phyloP scores from a whole-genome alignment of 2,329 filamentous ascomycete genomes.

The Penicillium paneum region DNA sequence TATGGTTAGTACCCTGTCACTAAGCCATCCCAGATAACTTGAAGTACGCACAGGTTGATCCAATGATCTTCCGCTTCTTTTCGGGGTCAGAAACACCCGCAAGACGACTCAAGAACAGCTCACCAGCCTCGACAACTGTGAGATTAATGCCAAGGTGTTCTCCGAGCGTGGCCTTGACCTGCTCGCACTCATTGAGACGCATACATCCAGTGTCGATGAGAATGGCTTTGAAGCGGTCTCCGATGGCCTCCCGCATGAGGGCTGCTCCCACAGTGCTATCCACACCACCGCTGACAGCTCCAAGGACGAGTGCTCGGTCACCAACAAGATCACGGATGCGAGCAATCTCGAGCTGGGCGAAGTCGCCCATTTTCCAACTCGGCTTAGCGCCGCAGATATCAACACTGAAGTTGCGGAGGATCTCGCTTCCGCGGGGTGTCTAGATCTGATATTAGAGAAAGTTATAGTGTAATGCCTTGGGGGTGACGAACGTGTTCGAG shows the following conservation, averaged over 20 bases:
- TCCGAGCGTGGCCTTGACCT: slow-evolving; percentile 75
- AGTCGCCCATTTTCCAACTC: slow-evolving; percentile 84
- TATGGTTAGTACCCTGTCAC: slow-evolving; percentile 1
- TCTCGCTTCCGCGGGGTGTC: slow-evolving; percentile 58
- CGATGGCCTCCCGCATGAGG: slow-evolving; percentile 82
- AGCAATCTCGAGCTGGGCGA: slow-evolving; percentile 74
- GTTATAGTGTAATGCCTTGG: background rate
- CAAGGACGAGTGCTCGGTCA: slow-evolving; percentile 67
- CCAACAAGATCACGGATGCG: slow-evolving; percentile 82
- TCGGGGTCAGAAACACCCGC: slow-evolving; percentile 77
- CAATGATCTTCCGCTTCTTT: slow-evolving; percentile 88
- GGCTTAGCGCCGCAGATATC: slow-evolving; percentile 72
- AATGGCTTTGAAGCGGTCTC: slow-evolving; percentile 78
- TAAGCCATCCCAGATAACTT: background rate
- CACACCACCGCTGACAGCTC: background rate
- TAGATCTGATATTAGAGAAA: slow-evolving; percentile 11
- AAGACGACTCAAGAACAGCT: slow-evolving; percentile 73
- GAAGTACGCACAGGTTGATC: slow-evolving; percentile 34
- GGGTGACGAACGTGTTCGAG: slow-evolving; percentile 49
- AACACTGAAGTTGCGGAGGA: slow-evolving; percentile 80
- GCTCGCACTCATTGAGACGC: slow-evolving; percentile 76
- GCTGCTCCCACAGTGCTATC: background rate
- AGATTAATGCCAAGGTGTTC: slow-evolving; percentile 85
- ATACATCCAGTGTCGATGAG: slow-evolving; percentile 84
- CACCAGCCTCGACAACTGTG: slow-evolving; percentile 75